A percentile compares a stretch with the other conserved stretches of the same genome.
Conservation (phyloP, 495 filamentous ascomycete species). For the Penicillium cataractarum region DNA sequence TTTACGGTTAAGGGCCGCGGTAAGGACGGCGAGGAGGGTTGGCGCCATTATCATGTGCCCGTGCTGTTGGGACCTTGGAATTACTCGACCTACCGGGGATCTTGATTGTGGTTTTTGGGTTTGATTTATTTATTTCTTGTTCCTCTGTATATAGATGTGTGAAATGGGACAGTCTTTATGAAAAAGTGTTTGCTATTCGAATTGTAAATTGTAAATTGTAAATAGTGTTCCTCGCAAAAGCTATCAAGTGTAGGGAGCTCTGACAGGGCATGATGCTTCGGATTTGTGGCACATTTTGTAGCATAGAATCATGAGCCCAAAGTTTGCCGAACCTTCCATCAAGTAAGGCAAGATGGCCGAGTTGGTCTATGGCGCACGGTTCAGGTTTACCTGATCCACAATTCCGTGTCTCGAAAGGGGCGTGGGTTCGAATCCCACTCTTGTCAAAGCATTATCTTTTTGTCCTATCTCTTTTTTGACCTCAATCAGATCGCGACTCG, state of each 20-base stretch:
- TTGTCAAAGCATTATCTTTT: slow-evolving; percentile 34
- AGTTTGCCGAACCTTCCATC: neutral
- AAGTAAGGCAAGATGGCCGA: slow-evolving; percentile 42
- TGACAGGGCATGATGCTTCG: too few relatives aligned
- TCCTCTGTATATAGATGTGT: slow-evolving; percentile 4
- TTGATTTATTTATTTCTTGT: neutral
- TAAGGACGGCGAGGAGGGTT: slow-evolving; percentile 59
- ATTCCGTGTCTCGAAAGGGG: slow-evolving; percentile 33
- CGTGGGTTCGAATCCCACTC: slow-evolving; percentile 46
- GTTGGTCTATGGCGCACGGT: slow-evolving; percentile 43
- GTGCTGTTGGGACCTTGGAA: slow-evolving; percentile 86
- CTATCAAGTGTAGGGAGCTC: too few relatives aligned
- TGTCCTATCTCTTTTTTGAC: slow-evolving; percentile 1
- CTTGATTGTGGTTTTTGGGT: slow-evolving; percentile 25
- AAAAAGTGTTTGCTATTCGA: neutral
- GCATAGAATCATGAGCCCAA: slow-evolving; percentile 19
- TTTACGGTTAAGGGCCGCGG: slow-evolving; percentile 70
- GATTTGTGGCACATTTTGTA: too few relatives aligned
- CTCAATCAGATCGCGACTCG: too few relatives aligned
- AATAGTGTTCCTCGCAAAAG: neutral
- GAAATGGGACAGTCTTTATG: neutral
- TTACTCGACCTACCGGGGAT: slow-evolving; percentile 91
- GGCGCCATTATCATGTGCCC: slow-evolving; percentile 90
- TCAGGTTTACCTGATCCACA: slow-evolving; percentile 37
- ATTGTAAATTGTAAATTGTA: too few relatives aligned